These are phyloP conservation scores for Aureobasidium sp. DNA, from an alignment of 2,329 filamentous ascomycete genomes.

Conservation along the genomic window DNA sequence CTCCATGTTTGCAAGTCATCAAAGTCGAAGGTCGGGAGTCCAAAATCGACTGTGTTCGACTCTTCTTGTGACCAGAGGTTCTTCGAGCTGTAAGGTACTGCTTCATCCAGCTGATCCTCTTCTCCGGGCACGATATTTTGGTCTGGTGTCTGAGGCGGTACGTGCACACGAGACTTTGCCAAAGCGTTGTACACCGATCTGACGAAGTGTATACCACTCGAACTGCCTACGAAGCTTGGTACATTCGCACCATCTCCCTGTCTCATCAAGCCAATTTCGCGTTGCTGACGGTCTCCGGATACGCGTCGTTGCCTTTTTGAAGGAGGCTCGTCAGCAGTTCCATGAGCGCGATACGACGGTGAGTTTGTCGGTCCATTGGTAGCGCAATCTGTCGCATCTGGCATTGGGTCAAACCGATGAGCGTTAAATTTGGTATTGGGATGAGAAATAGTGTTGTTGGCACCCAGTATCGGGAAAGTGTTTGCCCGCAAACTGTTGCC, in stretches of 20 bases:
- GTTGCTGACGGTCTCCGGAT: slow-evolving; percentile 20
- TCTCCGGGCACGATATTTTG: slow-evolving; percentile 49
- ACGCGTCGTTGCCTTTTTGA: neutral
- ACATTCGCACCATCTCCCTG: slow-evolving; percentile 41
- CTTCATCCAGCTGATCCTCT: slow-evolving; percentile 44
- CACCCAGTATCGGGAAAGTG: neutral
- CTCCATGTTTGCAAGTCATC: slow-evolving; percentile 34
- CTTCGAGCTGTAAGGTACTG: slow-evolving; percentile 20
- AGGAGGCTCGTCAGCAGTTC: neutral
- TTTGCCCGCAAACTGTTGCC: neutral
- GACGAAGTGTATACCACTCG: slow-evolving; percentile 54
- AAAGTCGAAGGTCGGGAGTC: slow-evolving; percentile 32
- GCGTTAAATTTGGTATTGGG: neutral
- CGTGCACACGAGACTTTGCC: slow-evolving; percentile 17
- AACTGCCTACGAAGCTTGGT: slow-evolving; percentile 51
- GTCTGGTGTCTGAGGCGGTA: slow-evolving; percentile 20
- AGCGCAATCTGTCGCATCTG: neutral
- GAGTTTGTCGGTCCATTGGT: neutral
- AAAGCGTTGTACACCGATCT: slow-evolving; percentile 48
- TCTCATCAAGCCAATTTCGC: slow-evolving; percentile 47
- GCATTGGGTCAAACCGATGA: neutral
- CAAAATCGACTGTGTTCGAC: slow-evolving; percentile 33
- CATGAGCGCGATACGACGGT: neutral
- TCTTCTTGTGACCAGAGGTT: slow-evolving; percentile 31
- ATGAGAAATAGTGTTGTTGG: neutral